Base-by-base conservation (phyloP, 169 alveolate species). In the Cryptosporidium canis region DNA sequence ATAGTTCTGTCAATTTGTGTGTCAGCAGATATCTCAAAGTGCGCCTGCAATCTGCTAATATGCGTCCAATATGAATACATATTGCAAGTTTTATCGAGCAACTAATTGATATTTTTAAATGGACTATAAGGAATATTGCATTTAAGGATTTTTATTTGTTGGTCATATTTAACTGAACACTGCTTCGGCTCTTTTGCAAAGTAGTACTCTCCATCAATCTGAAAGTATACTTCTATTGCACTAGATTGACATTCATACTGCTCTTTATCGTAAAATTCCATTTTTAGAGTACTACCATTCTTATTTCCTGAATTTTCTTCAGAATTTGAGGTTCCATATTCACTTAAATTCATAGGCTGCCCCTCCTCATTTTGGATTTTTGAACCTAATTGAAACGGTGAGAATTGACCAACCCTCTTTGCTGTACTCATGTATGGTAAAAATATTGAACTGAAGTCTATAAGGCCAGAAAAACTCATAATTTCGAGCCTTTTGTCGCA, bases 371-470 rank as follows among this genome's bases (percentile, higher is more conserved):
- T 21, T 7, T 2, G 33, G 18, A 12, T 27, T 4, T 2, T 6
- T 35, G 70, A 63, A 37, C 8, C 48, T 29, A 45, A 9, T 63
- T 63, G 63, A 16, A 77, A 77, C 3, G 87, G 72, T 4, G 47
- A 35, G 43, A 77, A 77, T 24, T 77, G 87, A 21, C 77, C 87
- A 35, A 77, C 72, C 44, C 43, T 77, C 44, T 63, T 77, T 18
- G 87, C 72, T 21, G 87, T 58, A 43, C 47, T 77, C 72, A 77
- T 77, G 58, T 77, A 77, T 35, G 87, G 72, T 29, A 77, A 18
- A 33, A 77, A 77, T 29, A 77, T 77, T 14, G 87, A 77, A 44
- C 72, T 77, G n/a, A 77, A 41, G 37, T 77, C 87, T 16, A 77
- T 14, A 18, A 77, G 58, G 0, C 77, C 72, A 27, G 87, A 39